Base-by-base conservation (phyloP, 192 early-diverging fungal genomes). In the Backusella tuberculispora region DNA sequence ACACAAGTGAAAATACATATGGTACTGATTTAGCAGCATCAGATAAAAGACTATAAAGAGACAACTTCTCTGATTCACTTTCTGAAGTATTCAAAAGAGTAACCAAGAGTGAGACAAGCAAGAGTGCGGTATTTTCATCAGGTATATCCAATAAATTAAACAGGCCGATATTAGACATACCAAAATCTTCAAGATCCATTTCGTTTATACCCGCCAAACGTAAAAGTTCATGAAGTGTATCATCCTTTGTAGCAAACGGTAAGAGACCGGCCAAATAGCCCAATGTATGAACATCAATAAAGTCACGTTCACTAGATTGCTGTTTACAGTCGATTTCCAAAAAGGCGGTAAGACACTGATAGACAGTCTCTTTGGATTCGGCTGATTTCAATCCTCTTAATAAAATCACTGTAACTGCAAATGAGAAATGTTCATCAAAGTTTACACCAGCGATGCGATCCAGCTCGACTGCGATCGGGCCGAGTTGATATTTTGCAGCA, bases 351-450 rank as follows among this genome's bases (percentile, higher is more conserved):
- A 97, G 76, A 9, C 93, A 87, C 42, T 87, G 84, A 43, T 87
- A 88, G 0, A 93, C 90, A 41, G 84, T 86, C 6, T 88, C 88
- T 74, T 92, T 90, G 48, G 92, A 91, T 17, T 80, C 80, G 40
- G 87, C 88, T 74, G 93, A 86, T 74, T 92, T 93, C 65, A 97
- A 74, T 10, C 96, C 96, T 73, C 90, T 93, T 67, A 97, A 75
- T 63, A 98, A 81, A 63, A 89, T 91, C 12, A 89, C 85, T 2
- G 93, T 85, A 41, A 97, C 83, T n/a, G 96, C 93, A 66, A 95
- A 94, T 44, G 92, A 86, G 63, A 98, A 97, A 72, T 96, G 92
- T 8, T 84, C 88, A 53, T 87, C 85, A 85, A 97, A 98, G 76
- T 88, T 91, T 56, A 96, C 85, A 1, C 93, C 94, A 17, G 88